Evolutionary conservation across 306 rosid species (phyloP), one percentile per base, ranked within the genome.

Genomic region (Cucurbita pepo): DNA sequence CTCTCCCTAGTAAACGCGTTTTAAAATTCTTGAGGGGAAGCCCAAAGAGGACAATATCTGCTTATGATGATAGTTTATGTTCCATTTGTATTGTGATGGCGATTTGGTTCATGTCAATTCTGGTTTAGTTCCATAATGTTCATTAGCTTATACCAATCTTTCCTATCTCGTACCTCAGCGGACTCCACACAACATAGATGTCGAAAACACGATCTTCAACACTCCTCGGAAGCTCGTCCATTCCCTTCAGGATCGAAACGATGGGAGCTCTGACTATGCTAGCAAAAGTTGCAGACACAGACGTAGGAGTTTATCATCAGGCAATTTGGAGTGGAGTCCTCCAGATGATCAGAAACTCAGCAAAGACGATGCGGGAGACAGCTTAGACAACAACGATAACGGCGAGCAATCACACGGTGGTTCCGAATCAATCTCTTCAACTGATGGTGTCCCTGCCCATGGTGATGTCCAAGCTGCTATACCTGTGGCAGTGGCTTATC

Each of bases 191-290:
- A 78, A 38, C 13, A 81, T 85, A 11, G 83, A 78, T 7, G 80
- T 80, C 45, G 93, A 90, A 72, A 75, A 38, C 18, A 63, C 83
- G 7, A 86, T 86, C 83, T 90, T 81, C 71, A 41, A 67, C 48
- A 87, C 98, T 71, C 98, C 96, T 2, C 84, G 89, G 72, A 87
- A 86, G 85, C 92, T 86, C 64, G 79, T 89, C 69, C 90, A 82
- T 80, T 90, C 98, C 70, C 94, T 87, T 72, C 95, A 88, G 81
- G 90, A 89, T 73, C 79, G 75, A 76, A 67, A 62, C 56, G 79
- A 77, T n/a, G 80, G 21, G 15, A 79, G 74, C 71, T 86, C 87
- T 2, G 82, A 72, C 74, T 81, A 62, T 74, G 86, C 83, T 47
- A 81, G 73, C 81, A 83, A 77, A 56, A 83, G 45, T 37, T 56